phyloP scores from a whole-genome alignment of 495 filamentous ascomycete species.

The Lepidopterella palustris region DNA sequence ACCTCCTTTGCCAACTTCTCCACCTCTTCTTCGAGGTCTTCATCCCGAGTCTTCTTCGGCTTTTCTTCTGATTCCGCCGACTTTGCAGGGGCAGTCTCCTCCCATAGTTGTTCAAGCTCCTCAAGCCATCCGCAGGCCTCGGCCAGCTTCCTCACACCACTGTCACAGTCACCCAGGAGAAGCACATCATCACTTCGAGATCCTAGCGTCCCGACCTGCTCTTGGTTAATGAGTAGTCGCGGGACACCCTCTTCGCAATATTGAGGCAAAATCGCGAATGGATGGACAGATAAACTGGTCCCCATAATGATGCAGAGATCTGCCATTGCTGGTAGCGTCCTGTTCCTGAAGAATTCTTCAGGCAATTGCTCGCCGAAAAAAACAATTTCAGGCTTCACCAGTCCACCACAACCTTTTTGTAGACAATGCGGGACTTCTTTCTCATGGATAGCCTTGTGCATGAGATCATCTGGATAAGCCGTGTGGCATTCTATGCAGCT shows the following conservation, averaged over 20 bases:
- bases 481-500: slow-evolving; percentile 81
- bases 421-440: slow-evolving; percentile 64
- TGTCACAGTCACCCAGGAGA: slow-evolving; percentile 70
- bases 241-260: slow-evolving; percentile 56
- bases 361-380: slow-evolving; percentile 85
- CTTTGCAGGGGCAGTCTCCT: slow-evolving; percentile 43
- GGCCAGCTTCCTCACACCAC: slow-evolving; percentile 75
- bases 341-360: slow-evolving; percentile 56
- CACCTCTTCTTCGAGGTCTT: slow-evolving; percentile 38
- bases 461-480: slow-evolving; percentile 61
- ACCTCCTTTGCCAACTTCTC: slow-evolving; percentile 38
- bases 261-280: slow-evolving; percentile 74
- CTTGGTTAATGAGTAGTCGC: slow-evolving; percentile 79
- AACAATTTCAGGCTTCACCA: slow-evolving; percentile 95
- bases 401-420: slow-evolving; percentile 55
- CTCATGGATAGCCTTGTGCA: slow-evolving; percentile 58
- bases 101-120: slow-evolving; percentile 70
- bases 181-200: slow-evolving; percentile 70
- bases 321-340: slow-evolving; percentile 49
- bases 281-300: slow-evolving; percentile 81
- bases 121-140: slow-evolving; percentile 76
- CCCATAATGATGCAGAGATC: slow-evolving; percentile 89
- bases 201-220: slow-evolving; percentile 77
- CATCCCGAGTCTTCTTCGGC: slow-evolving; percentile 30
- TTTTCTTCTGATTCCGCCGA: slow-evolving; percentile 2